These are phyloP conservation scores for Pichia sp. DNA, from an alignment of 1,139 yeast species.

Conservation along the genomic window DNA sequence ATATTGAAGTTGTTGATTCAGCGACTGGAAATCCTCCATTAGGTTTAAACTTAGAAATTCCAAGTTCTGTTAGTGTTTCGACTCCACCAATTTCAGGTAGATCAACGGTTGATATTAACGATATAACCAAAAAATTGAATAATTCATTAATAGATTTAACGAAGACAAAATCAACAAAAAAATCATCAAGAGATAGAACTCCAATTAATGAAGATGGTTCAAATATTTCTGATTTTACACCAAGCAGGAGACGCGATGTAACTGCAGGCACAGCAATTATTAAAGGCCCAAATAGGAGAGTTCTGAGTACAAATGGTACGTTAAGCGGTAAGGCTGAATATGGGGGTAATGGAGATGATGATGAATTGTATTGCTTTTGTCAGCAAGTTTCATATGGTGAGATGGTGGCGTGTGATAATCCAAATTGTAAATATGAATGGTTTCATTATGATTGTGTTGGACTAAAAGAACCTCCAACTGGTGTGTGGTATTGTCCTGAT, in stretches of 20 bases:
- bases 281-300: slow-evolving; percentile 13
- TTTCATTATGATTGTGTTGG: slow-evolving; percentile 79
- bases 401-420: slow-evolving; percentile 89
- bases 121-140: slow-evolving; percentile 4
- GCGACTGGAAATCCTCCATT: neutral
- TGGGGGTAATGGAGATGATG: slow-evolving; percentile 35
- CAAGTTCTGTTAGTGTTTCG: neutral
- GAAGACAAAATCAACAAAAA: slow-evolving; percentile 2
- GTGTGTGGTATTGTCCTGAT: slow-evolving; percentile 61
- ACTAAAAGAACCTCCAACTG: slow-evolving; percentile 55
- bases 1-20: slow-evolving; percentile 6
- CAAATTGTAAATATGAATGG: slow-evolving; percentile 80
- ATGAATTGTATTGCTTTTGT: slow-evolving; percentile 72
- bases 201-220: slow-evolving; percentile 9
- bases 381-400: slow-evolving; percentile 82
- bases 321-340: slow-evolving; percentile 4
- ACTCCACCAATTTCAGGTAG: neutral
- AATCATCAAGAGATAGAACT: slow-evolving; percentile 11
- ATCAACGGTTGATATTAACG: neutral
- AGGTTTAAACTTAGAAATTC: neutral
- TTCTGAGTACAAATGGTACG: slow-evolving; percentile 38
- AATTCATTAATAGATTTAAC: slow-evolving; percentile 8
- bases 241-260: slow-evolving; percentile 11
- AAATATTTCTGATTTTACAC: slow-evolving; percentile 6
- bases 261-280: slow-evolving; percentile 14